These are phyloP conservation scores for Allomyces arbusculus DNA, from an alignment of 192 early-diverging fungal genomes.

Conservation along the genomic window DNA sequence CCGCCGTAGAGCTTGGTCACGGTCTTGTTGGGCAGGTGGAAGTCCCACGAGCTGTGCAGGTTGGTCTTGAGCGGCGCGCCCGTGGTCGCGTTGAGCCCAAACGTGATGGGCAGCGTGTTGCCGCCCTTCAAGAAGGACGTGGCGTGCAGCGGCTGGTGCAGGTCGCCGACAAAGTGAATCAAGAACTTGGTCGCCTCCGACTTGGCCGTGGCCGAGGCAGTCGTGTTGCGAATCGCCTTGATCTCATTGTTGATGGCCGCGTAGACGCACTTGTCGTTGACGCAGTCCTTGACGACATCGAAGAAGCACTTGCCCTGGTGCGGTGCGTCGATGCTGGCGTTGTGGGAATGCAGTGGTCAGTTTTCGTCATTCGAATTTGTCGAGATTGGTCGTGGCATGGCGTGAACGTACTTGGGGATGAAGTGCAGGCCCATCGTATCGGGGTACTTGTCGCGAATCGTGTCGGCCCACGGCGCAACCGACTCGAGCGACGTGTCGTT, in stretches of 20 bases:
- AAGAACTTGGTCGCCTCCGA: constrained; percentile 18
- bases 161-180: constrained; percentile 23
- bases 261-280: no score
- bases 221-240: not conserved
- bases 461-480: not conserved
- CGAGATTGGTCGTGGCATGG: not conserved
- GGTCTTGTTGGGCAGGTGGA: not conserved
- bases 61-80: not conserved
- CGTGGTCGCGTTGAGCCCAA: not conserved
- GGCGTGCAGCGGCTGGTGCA: constrained; percentile 21
- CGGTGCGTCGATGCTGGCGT: not conserved
- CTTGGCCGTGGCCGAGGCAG: not conserved
- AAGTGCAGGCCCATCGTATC: not conserved
- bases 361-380: not conserved
- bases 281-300: no score
- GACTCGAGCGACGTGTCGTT: not conserved
- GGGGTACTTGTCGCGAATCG: not conserved
- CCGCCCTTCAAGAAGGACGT: constrained; percentile 10
- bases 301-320: not conserved
- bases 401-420: not conserved
- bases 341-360: not conserved
- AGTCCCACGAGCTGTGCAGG: not conserved
- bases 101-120: constrained; percentile 11
- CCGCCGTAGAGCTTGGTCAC: not conserved
- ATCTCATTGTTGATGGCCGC: no score